A percentile compares a stretch with the other conserved stretches of the same genome.
Evolutionary conservation across 2,329 filamentous ascomycete species (phyloP).

Genomic region (Aspergillus hortae): DNA sequence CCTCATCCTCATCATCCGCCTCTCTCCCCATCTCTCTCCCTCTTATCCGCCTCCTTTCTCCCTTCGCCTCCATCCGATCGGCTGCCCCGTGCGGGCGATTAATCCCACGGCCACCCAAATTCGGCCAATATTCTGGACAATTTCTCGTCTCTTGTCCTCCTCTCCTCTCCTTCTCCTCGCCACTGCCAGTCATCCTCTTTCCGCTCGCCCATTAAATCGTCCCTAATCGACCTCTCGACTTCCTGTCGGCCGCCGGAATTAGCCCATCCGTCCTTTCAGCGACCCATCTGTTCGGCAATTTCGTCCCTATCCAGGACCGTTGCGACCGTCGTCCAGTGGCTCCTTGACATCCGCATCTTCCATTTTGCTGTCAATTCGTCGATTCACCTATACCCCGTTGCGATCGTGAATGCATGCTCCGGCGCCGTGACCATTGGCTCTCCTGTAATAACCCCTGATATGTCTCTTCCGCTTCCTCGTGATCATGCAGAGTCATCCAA

Average conservation of each 20-base stretch:
- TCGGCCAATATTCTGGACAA: conserved; percentile 19
- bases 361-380: conserved; percentile 4
- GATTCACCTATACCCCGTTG: background rate
- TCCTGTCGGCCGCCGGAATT: conserved; percentile 6
- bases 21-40: conserved; percentile 15
- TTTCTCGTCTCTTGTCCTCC: conserved; percentile 12
- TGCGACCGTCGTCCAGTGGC: conserved; percentile 4
- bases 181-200: conserved; percentile 8
- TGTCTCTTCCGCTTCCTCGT: background rate
- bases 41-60: conserved; percentile 19
- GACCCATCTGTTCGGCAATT: conserved; percentile 1
- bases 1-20: conserved; percentile 8
- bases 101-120: conserved; percentile 28
- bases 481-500: background rate
- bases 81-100: conserved; percentile 27
- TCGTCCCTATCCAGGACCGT: conserved; percentile 8
- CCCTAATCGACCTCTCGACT: conserved; percentile 9
- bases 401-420: conserved; percentile 19
- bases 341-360: conserved; percentile 3
- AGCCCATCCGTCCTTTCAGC: conserved; percentile 2
- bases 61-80: conserved; percentile 19
- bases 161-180: conserved; percentile 7
- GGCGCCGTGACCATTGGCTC: conserved; percentile 12
- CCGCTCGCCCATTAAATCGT: conserved; percentile 1
- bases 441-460: conserved; percentile 10